Percentiles rank a stretch among this genome's conserved stretches.
phyloP scores from a whole-genome alignment of 208 protist species.

The Trypanosoma congolense region DNA sequence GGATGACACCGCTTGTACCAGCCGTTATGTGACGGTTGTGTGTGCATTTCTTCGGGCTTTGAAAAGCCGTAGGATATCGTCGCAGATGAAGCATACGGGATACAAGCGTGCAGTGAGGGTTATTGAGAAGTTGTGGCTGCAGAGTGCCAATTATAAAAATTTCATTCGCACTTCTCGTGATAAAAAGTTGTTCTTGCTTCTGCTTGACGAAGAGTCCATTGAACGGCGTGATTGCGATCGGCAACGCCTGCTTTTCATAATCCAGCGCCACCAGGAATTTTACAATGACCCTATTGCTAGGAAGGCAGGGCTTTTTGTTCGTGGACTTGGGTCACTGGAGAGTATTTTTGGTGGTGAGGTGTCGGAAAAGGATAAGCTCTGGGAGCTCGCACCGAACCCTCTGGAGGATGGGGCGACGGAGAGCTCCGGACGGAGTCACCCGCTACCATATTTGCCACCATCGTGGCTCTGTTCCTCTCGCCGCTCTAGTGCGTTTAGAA shows the following conservation, averaged over 20 bases:
- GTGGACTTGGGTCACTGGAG: conserved; percentile 5
- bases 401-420: neutral
- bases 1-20: neutral
- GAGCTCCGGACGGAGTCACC: neutral
- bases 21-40: conserved; percentile 10
- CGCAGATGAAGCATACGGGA: neutral
- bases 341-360: conserved; percentile 7
- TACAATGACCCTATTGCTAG: conserved; percentile 54
- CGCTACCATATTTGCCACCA: neutral
- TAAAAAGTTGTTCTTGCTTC: conserved; percentile 26
- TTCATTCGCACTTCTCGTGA: conserved; percentile 21
- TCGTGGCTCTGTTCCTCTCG: neutral
- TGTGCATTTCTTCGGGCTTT: conserved; percentile 19
- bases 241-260: conserved; percentile 34
- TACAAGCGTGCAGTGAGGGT: conserved; percentile 14
- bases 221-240: conserved; percentile 60
- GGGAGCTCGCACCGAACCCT: neutral
- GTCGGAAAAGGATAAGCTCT: neutral
- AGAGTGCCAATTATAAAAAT: conserved; percentile 16
- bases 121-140: conserved; percentile 52
- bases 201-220: conserved; percentile 44
- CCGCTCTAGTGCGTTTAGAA: neutral
- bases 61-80: neutral
- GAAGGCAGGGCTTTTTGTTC: conserved; percentile 19
- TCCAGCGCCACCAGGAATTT: conserved; percentile 51